Base-by-base conservation (phyloP, 148 eudicot genomes). In the Vaccinium darrowii region DNA sequence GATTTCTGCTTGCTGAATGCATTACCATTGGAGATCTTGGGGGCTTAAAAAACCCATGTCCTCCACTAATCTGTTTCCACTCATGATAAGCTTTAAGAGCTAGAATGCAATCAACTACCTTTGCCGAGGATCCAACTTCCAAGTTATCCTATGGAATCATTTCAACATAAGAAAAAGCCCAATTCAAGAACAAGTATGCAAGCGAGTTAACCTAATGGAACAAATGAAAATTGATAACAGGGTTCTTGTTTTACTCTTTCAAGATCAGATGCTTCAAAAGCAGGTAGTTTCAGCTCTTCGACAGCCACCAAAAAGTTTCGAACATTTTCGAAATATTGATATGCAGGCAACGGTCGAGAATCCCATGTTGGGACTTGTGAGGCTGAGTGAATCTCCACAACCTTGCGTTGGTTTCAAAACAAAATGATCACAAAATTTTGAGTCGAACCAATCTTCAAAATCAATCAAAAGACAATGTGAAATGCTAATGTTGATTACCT, bases 301-400 rank as follows among this genome's bases (percentile, higher is more conserved):
- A 91, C 96, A 0, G 95, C 95, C 13, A 90, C 92, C 71, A 97
- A 90, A 84, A 97, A 95, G 82, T 97, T 97, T 56, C 93, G 84
- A 80, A 97, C 91, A 84, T 97, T 97, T 93, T 97, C 99, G 89
- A 97, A 97, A 89, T 93, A 95, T 52, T 97, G 99, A 92, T 93
- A 97, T 13, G 99, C 99, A 36, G 98, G 96, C 91, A 97, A 88
- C 69, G 99, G 98, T 87, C 89, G 93, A 63, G 95, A 90, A 89
- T 95, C 98, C 98, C 98, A 93, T 58, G 75, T 80, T 13, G 87
- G 67, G 57, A 92, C 80, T 51, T 87, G 86, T 52, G 92, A 88
- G 43, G 91, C 83, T n/a, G 80, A 23, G 60, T 87, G 89, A 53
- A 75, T 92, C 81, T 92, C 95, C 83, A 97, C 95, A 60, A 94